phyloP scores from a whole-genome alignment of 768 basidiomycete genomes.

The Lactifluus subvellereus region DNA sequence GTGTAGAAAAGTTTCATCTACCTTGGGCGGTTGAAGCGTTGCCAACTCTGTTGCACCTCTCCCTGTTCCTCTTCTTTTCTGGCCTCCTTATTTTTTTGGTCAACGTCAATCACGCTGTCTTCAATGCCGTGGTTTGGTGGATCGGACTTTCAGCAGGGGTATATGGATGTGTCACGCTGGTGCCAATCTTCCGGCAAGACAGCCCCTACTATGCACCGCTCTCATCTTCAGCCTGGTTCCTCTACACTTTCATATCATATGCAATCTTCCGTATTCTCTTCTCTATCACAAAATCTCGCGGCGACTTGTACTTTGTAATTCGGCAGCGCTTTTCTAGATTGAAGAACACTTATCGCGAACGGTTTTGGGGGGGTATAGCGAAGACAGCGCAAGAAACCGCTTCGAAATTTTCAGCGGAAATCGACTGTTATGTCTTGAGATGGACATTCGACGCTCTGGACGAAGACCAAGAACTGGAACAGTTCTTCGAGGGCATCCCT shows the following conservation, averaged over 20 bases:
- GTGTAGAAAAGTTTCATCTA: background rate
- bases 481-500: background rate
- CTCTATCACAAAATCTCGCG: too few relatives aligned
- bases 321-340: too few relatives aligned
- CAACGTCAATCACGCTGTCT: background rate
- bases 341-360: background rate
- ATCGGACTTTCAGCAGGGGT: background rate
- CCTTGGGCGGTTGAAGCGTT: background rate
- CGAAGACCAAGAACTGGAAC: background rate
- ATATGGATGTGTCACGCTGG: background rate
- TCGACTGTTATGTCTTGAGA: background rate
- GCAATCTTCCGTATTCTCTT: background rate
- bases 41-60: background rate
- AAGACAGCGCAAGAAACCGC: background rate
- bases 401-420: background rate
- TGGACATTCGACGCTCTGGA: background rate
- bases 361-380: background rate
- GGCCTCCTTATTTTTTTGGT: background rate
- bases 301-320: too few relatives aligned
- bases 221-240: background rate
- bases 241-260: too few relatives aligned
- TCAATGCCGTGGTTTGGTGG: background rate
- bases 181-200: background rate
- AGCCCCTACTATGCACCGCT: background rate
- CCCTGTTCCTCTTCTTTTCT: slow-evolving; percentile 2